Conservation (phyloP, 2,329 filamentous ascomycete genomes). For the Penicillium sp. region DNA sequence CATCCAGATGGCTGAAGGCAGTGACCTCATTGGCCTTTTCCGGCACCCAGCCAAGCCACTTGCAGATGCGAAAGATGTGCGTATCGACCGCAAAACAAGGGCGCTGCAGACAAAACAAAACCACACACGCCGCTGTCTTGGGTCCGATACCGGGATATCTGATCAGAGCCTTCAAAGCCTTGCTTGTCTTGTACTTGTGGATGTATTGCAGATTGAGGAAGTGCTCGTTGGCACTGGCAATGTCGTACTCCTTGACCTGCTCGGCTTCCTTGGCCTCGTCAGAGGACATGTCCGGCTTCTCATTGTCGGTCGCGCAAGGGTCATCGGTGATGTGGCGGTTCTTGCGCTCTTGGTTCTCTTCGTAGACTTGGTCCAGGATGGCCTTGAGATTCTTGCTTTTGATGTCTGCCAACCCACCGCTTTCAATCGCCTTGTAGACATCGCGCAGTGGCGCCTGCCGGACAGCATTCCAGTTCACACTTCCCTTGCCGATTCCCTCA, state of each 20-base stretch:
- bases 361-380: constrained; percentile 71
- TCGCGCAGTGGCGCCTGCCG: constrained; percentile 59
- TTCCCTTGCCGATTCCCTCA: constrained; percentile 67
- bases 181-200: constrained; percentile 56
- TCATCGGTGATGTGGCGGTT: constrained; percentile 51
- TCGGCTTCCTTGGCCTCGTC: constrained; percentile 35
- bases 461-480: constrained; percentile 74
- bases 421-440: constrained; percentile 68
- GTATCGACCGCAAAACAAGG: constrained; percentile 68
- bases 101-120: constrained; percentile 65
- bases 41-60: constrained; percentile 65
- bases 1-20: constrained; percentile 62
- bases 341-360: constrained; percentile 64
- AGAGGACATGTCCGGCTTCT: constrained; percentile 23
- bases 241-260: constrained; percentile 58
- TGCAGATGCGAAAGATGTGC: constrained; percentile 64
- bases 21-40: constrained; percentile 49
- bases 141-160: constrained; percentile 65
- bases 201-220: constrained; percentile 67
- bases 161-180: constrained; percentile 59
- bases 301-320: constrained; percentile 41
- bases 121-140: constrained; percentile 67
- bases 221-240: constrained; percentile 58
- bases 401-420: constrained; percentile 68
- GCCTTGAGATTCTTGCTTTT: constrained; percentile 74